Conservation (phyloP, 305 asterid genomes). For the Nicotiana rustica region DNA sequence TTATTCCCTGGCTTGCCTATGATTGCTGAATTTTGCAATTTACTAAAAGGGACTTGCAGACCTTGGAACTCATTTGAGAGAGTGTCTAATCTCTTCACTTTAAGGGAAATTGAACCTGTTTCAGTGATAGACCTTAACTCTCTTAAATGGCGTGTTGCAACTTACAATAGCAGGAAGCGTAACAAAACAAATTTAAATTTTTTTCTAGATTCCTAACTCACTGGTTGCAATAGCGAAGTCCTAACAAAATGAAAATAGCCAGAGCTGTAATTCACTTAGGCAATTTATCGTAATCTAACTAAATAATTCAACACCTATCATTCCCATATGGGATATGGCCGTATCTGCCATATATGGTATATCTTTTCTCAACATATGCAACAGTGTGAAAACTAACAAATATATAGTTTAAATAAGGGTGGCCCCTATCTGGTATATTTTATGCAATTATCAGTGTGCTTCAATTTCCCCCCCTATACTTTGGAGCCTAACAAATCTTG, state of each 20-base stretch:
- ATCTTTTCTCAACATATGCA: not conserved
- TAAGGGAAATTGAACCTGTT: not conserved
- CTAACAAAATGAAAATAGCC: not conserved
- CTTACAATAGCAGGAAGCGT: not conserved
- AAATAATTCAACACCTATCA: not conserved
- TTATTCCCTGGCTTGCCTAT: slow-evolving; percentile 13
- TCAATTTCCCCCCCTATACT: slow-evolving; percentile 38
- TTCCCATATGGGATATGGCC: not conserved
- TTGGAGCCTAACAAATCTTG: slow-evolving; percentile 62
- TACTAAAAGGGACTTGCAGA: slow-evolving; percentile 4
- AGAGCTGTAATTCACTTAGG: slow-evolving; percentile 6
- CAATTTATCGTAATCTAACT: slow-evolving; percentile 2
- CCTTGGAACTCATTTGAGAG: slow-evolving; percentile 5
- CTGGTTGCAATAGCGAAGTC: not conserved
- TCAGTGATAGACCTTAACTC: not conserved
- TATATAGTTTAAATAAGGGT: not conserved
- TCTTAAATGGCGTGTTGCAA: not conserved
- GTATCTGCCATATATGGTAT: not conserved
- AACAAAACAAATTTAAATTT: not conserved
- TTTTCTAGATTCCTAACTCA: not conserved
- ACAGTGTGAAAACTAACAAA: not conserved
- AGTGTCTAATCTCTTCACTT: not conserved
- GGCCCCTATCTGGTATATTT: not conserved
- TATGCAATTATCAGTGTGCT: not conserved
- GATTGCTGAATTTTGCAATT: slow-evolving; percentile 4